Evolutionary conservation across 345 rosid genomes (phyloP).

Genomic region (Eucalyptus regnans): DNA sequence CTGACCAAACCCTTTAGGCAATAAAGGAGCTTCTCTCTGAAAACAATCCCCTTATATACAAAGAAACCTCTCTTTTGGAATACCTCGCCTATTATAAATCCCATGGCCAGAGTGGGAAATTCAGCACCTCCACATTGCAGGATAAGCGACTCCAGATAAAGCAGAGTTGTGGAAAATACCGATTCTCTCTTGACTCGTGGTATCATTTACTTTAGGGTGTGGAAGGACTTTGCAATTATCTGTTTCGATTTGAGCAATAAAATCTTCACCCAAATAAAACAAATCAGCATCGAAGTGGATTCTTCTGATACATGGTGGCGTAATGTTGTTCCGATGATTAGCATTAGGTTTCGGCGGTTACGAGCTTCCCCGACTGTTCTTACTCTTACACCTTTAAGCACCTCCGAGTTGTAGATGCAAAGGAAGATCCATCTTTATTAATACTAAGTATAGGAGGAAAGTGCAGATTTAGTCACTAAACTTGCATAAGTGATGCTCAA

Average conservation of each 20-base stretch:
- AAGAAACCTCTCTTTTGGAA: slow-evolving; percentile 15
- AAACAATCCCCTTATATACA: slow-evolving; percentile 16
- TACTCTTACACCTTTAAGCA: neutral
- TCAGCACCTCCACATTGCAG: slow-evolving; percentile 19
- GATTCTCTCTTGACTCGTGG: neutral
- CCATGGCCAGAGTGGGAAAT: slow-evolving; percentile 22
- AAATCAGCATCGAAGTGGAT: neutral
- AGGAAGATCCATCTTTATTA: neutral
- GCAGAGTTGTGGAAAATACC: neutral
- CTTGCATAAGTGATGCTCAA: neutral
- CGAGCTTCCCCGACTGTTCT: neutral
- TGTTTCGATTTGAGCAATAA: neutral
- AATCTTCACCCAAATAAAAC: neutral
- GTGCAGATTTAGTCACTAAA: neutral
- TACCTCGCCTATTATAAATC: slow-evolving; percentile 23
- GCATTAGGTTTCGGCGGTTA: neutral
- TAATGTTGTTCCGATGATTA: neutral
- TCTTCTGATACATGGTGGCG: neutral
- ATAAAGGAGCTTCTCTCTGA: slow-evolving; percentile 19
- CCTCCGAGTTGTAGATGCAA: neutral
- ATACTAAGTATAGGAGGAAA: neutral
- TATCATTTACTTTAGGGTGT: neutral
- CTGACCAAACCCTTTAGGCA: neutral
- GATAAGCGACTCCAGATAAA: neutral
- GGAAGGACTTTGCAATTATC: neutral